A percentile compares a stretch with the other conserved stretches of the same genome.
These are phyloP conservation scores for Prunus yedoensis DNA, from an alignment of 331 rosid genomes.

Conservation along the genomic window DNA sequence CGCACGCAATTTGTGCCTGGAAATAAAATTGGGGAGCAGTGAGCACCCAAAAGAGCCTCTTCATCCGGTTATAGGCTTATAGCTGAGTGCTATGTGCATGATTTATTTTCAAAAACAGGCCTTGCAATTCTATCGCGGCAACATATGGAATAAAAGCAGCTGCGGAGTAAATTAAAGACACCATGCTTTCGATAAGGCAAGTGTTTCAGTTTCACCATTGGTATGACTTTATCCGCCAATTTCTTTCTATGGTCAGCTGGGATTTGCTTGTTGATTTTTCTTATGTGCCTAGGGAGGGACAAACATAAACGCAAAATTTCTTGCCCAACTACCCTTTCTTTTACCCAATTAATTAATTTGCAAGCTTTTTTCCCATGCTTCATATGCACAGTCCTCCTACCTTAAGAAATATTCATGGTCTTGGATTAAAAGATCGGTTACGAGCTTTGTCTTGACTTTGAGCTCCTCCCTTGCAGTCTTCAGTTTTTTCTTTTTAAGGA, in stretches of 20 bases:
- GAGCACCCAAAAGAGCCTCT: constrained; percentile 33
- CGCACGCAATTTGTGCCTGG: constrained; percentile 54
- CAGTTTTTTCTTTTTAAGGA: too few relatives aligned
- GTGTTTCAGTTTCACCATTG: constrained; percentile 18
- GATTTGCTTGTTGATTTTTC: constrained; percentile 23
- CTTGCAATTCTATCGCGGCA: constrained; percentile 45
- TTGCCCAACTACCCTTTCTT: constrained; percentile 53
- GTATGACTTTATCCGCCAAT: constrained; percentile 41
- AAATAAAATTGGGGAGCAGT: constrained; percentile 47
- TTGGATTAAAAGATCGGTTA: too few relatives aligned
- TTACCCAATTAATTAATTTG: neutral
- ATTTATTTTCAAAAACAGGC: constrained; percentile 43
- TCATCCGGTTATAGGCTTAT: constrained; percentile 12
- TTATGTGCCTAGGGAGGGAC: neutral
- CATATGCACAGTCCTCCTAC: too few relatives aligned
- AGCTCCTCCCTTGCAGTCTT: too few relatives aligned
- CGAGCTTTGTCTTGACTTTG: too few relatives aligned
- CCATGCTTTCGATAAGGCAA: constrained; percentile 42
- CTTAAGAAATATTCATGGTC: too few relatives aligned
- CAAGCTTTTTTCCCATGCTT: neutral
- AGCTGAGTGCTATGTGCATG: constrained; percentile 53
- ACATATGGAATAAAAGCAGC: constrained; percentile 43
- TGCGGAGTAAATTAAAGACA: constrained; percentile 49
- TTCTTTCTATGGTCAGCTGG: constrained; percentile 42
- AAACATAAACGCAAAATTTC: constrained; percentile 42